phyloP scores from a whole-genome alignment of 2,329 filamentous ascomycete genomes.

The Pseudogymnoascus sp. region DNA sequence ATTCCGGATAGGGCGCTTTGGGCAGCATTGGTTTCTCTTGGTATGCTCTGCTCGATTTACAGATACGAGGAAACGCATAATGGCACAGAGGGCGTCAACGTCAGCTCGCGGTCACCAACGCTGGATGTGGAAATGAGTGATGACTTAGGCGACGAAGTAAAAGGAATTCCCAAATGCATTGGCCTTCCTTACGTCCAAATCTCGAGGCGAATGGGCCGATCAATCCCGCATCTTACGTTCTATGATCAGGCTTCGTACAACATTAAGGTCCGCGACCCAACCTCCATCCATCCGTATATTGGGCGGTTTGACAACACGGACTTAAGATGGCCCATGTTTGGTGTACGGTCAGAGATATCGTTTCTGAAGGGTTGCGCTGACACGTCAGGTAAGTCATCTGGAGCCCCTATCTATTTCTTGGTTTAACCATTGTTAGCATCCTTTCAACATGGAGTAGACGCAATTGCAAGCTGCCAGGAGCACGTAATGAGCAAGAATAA shows the following conservation, averaged over 20 bases:
- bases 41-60: conserved; percentile 46
- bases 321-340: conserved; percentile 46
- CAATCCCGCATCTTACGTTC: conserved; percentile 44
- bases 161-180: conserved; percentile 41
- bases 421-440: conserved; percentile 30
- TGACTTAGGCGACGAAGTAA: conserved; percentile 41
- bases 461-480: conserved; percentile 45
- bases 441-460: conserved; percentile 43
- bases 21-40: conserved; percentile 44
- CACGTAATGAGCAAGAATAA: conserved; percentile 44
- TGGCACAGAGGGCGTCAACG: conserved; percentile 41
- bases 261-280: conserved; percentile 40
- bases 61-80: conserved; percentile 45
- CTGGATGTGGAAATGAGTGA: conserved; percentile 40
- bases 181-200: conserved; percentile 43
- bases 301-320: conserved; percentile 46
- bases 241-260: conserved; percentile 48
- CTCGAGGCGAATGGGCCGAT: conserved; percentile 43
- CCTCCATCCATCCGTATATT: conserved; percentile 41
- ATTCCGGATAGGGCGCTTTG: conserved; percentile 45
- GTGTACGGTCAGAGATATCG: conserved; percentile 42
- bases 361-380: conserved; percentile 44
- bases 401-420: not conserved
- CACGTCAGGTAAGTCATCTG: conserved; percentile 31
- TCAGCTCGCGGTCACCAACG: conserved; percentile 27